phyloP scores from a whole-genome alignment of 805 yeast genomes.

The Scheffersomyces amazonensis region DNA sequence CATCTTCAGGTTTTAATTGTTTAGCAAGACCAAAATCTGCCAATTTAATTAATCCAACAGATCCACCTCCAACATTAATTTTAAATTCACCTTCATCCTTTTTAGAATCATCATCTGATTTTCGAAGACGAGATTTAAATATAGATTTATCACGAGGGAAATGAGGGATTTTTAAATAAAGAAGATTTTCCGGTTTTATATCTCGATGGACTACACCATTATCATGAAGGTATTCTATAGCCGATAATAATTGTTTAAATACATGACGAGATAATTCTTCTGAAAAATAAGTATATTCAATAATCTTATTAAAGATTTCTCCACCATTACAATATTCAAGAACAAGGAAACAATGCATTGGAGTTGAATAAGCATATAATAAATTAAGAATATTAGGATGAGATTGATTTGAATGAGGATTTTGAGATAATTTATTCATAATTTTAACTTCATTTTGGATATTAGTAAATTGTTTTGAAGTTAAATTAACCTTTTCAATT shows the following conservation, averaged over 20 bases:
- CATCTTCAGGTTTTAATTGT: slow-evolving; percentile 35
- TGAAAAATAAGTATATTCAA: slow-evolving; percentile 70
- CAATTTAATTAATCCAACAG: slow-evolving; percentile 59
- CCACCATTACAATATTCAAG: slow-evolving; percentile 75
- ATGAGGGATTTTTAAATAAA: slow-evolving; percentile 56
- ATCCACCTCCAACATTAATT: slow-evolving; percentile 57
- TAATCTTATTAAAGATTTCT: slow-evolving; percentile 77
- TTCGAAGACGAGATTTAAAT: slow-evolving; percentile 29
- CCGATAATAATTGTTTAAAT: slow-evolving; percentile 66
- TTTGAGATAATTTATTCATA: slow-evolving; percentile 53
- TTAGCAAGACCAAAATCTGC: slow-evolving; percentile 75
- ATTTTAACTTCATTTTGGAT: slow-evolving; percentile 71
- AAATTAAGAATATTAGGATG: slow-evolving; percentile 63
- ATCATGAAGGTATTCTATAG: slow-evolving; percentile 64
- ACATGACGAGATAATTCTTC: slow-evolving; percentile 73
- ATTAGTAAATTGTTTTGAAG: slow-evolving; percentile 49
- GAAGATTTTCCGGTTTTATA: slow-evolving; percentile 76
- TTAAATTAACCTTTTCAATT: slow-evolving; percentile 59
- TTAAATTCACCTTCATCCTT: slow-evolving; percentile 60
- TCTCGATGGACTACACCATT: slow-evolving; percentile 77
- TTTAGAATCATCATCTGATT: slow-evolving; percentile 58
- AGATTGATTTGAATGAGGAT: slow-evolving; percentile 30
- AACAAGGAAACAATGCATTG: slow-evolving; percentile 56
- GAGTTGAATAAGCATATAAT: slow-evolving; percentile 50
- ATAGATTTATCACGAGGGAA: slow-evolving; percentile 36